phyloP scores from a whole-genome alignment of 345 rosid genomes.

The Camelina laxa region DNA sequence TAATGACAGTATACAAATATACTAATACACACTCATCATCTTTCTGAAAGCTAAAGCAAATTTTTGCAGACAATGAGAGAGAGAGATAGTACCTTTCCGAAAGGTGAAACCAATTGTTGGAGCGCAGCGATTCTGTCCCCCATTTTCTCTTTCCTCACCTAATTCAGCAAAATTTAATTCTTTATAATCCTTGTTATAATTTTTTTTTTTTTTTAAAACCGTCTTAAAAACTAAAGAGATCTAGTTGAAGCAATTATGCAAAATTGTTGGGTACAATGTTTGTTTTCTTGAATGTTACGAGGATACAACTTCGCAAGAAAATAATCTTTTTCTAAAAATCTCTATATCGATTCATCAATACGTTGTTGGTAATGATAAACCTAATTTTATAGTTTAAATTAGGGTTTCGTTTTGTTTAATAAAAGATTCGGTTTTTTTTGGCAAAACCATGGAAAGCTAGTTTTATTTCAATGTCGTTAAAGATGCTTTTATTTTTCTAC shows the following conservation, averaged over 20 bases:
- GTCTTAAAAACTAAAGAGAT: constrained; percentile 14
- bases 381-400: background rate
- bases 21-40: constrained; percentile 49
- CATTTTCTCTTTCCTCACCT: constrained; percentile 99
- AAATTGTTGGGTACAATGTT: constrained; percentile 34
- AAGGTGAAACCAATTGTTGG: constrained; percentile 99
- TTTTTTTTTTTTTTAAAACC: no score
- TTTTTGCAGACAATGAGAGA: constrained; percentile 32
- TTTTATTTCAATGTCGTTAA: constrained; percentile 35
- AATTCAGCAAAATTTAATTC: constrained; percentile 36
- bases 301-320: background rate
- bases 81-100: constrained; percentile 83
- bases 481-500: constrained; percentile 36
- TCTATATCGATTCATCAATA: background rate
- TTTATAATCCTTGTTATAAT: background rate
- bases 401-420: constrained; percentile 22
- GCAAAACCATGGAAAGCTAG: constrained; percentile 32
- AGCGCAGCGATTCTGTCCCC: constrained; percentile 99
- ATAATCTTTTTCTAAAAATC: background rate
- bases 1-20: constrained; percentile 44
- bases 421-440: constrained; percentile 21
- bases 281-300: constrained; percentile 13
- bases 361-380: background rate
- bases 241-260: constrained; percentile 9
- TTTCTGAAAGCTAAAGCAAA: constrained; percentile 47